phyloP scores from a whole-genome alignment of 148 eudicot genomes.

The Cornus suecica region DNA sequence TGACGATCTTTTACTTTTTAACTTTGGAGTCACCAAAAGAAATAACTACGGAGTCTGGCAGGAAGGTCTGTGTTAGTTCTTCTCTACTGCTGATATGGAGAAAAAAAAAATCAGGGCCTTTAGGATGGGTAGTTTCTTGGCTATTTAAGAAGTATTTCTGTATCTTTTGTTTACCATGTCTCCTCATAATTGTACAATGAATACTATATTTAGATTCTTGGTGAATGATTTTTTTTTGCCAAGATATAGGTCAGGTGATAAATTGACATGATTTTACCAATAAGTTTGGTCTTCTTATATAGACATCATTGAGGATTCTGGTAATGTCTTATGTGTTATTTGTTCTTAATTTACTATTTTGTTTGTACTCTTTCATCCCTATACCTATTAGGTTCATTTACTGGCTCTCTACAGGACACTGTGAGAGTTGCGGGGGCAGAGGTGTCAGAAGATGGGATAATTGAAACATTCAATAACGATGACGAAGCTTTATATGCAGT shows the following conservation, averaged over 20 bases:
- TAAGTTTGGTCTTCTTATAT: background rate
- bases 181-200: background rate
- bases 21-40: background rate
- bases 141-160: background rate
- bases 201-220: background rate
- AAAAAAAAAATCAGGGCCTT: too few relatives aligned
- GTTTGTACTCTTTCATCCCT: background rate
- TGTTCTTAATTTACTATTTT: background rate
- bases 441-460: slow-evolving; percentile 37
- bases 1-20: background rate
- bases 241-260: background rate
- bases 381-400: background rate
- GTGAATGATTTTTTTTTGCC: background rate
- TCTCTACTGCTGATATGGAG: background rate
- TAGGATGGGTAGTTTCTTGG: background rate
- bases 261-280: background rate
- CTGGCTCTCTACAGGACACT: slow-evolving; percentile 36
- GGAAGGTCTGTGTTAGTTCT: background rate
- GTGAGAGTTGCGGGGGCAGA: slow-evolving; percentile 26
- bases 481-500: slow-evolving; percentile 48
- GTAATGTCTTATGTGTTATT: background rate
- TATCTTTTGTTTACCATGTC: background rate
- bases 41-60: background rate
- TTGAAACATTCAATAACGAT: slow-evolving; percentile 41
- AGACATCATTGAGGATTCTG: background rate